Conservation (phyloP, 129 eudicot species). For the Helichrysum umbraculigerum region DNA sequence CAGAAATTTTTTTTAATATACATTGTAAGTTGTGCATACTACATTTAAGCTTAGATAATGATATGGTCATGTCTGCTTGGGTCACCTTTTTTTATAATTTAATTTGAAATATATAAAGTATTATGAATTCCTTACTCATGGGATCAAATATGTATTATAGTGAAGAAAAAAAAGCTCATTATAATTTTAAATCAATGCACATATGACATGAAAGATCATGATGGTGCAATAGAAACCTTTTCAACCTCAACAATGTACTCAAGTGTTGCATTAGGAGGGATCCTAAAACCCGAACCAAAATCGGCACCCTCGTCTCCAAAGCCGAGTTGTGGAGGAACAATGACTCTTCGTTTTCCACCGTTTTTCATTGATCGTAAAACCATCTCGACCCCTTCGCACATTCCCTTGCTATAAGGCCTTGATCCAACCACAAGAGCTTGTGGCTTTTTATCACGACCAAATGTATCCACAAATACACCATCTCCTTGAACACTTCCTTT, state of each 20-base stretch:
- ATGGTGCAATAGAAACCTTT: constrained; percentile 89
- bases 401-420: constrained; percentile 82
- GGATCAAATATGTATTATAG: too few relatives aligned
- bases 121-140: neutral
- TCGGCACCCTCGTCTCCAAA: constrained; percentile 90
- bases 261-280: constrained; percentile 72
- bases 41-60: too few relatives aligned
- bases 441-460: constrained; percentile 61
- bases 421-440: constrained; percentile 84
- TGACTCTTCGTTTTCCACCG: constrained; percentile 80
- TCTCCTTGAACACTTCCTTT: constrained; percentile 71
- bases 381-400: constrained; percentile 87
- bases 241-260: constrained; percentile 79
- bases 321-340: constrained; percentile 62
- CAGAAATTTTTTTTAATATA: too few relatives aligned
- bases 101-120: too few relatives aligned
- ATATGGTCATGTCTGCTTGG: neutral
- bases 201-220: constrained; percentile 31
- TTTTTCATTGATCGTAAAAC: constrained; percentile 72
- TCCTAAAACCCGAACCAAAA: constrained; percentile 55
- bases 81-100: too few relatives aligned
- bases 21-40: too few relatives aligned
- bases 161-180: neutral
- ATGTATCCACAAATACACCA: constrained; percentile 71
- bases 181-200: neutral